phyloP scores from a whole-genome alignment of 164 flowering plant species.

The Umbellularia californica region DNA sequence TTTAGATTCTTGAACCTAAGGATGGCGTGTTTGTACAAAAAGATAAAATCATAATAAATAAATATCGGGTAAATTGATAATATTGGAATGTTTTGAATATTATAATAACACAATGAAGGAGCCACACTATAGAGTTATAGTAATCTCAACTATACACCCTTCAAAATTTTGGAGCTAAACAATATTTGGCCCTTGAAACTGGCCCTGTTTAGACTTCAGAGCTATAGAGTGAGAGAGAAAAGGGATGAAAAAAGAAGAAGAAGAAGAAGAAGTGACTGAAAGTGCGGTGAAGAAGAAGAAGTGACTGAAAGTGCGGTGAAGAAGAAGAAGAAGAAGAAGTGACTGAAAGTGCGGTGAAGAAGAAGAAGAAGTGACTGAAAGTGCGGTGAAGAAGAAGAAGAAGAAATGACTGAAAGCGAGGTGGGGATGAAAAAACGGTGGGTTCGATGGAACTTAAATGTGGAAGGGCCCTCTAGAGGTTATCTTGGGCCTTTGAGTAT shows the following conservation, averaged over 20 bases:
- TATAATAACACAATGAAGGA: too few species aligned
- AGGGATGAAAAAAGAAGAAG: not conserved
- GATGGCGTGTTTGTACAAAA: not conserved
- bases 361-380: too few species aligned
- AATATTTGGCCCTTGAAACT: not conserved
- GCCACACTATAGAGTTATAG: too few species aligned
- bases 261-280: not conserved
- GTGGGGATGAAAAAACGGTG: too few species aligned
- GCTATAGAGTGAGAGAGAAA: not conserved
- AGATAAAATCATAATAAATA: too few species aligned
- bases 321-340: too few species aligned
- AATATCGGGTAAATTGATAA: not conserved
- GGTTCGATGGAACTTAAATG: not conserved
- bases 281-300: not conserved
- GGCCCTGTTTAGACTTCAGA: not conserved
- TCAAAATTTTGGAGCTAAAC: not conserved
- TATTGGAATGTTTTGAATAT: too few species aligned
- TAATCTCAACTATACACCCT: not conserved
- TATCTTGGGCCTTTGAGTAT: not conserved
- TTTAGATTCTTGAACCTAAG: not conserved
- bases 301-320: too few species aligned
- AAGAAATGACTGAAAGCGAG: too few species aligned
- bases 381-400: not conserved
- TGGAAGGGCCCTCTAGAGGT: not conserved
- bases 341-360: too few species aligned